Base-by-base conservation (phyloP, 2,329 filamentous ascomycete species). In the Golovinomyces cichoracearum region DNA sequence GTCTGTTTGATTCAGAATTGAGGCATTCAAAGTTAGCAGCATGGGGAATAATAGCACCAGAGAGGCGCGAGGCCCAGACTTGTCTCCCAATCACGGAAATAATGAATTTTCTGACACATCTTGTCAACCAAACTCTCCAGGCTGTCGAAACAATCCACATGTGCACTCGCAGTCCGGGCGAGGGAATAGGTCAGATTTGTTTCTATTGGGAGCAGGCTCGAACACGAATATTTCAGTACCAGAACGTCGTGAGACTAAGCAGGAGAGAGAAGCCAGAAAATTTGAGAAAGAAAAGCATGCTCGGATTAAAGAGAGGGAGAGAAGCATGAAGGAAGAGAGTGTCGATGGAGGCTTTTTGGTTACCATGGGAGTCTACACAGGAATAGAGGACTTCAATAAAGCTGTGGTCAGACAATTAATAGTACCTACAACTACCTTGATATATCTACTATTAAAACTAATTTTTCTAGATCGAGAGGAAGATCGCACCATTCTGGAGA, bases 321-420 rank as follows among this genome's bases (percentile, higher is more conserved):
- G 81, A 54, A 98, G 90, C 60, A 76, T 95, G 66, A 77, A 71
- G 53, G 86, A 94, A 57, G 90, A 98, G 61, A 76, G 86, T 62
- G 81, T 95, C 2, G 90, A 98, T 63, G 90, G 90, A 19, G 90
- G 90, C 21, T 98, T 79, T 65, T 66, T 98, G 45, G 90, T 98
- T 27, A 98, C 90, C 0, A 74, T 93, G 60, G 90, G 90, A 31
- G 83, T 86, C 46, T 98, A 98, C 60, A 88, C 83, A 21, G 86
- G 88, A 0, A 68, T 76, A 0, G 90, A 98, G 64, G 90, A 98
- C 64, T 98, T 88, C 62, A 93, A 76, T 68, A 95, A 95, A 63
- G 66, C 73, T 17, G 68, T 83, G 45, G 88, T 95, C 49, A 76
- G 90, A 55, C 86, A 93, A 62, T 67, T 98, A 49, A 88, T 90